Base-by-base conservation (phyloP, 139 green algal genomes). In the Chlamydomonas asymmetrica region DNA sequence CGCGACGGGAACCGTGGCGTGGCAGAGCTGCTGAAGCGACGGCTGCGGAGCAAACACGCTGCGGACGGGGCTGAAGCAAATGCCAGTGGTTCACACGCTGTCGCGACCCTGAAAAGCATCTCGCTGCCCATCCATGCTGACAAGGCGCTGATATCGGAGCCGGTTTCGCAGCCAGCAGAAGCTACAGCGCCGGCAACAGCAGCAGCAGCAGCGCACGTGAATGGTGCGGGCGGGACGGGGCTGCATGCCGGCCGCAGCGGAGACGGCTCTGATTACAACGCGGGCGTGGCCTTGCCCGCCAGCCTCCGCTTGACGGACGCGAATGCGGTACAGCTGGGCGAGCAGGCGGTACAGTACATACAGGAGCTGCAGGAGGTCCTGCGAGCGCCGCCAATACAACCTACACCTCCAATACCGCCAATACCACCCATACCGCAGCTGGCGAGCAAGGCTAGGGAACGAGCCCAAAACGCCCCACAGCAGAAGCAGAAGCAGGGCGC, bases 181-280 rank as follows among this genome's bases (percentile, higher is more conserved):
- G 7, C 59, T 3, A 23, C 45, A 71, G 39, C 20, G n/a, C 8
- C 73, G 59, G 48, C 73, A 79, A 9, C 48, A 67, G 63, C 63
- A 73, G 48, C 73, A 60, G 38, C 73, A 80, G 63, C 9, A 43
- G 63, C 57, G 3, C 8, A 16, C 41, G 35, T 4, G n/a, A 5
- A 6, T 38, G 34, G 35, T 41, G 64, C 16, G 40, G 35, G 32
- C 39, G 8, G 18, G 22, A 25, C 50, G 4, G 50, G n/a, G 4
- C 6, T 59, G 50, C 22, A 22, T 37, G 16, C 18, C n/a, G 9
- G 34, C 34, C 32, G 34, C 63, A 32, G 38, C 34, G 22, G 63
- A 38, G 16, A 5, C 59, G 59, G 59, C 59, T 18, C 20, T n/a
- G 59, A 13, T n/a, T 27, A 27, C 32, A 40, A 16, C 2, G 35